phyloP scores from a whole-genome alignment of 1,139 yeast genomes.

The Saccharomyces hybrid region DNA sequence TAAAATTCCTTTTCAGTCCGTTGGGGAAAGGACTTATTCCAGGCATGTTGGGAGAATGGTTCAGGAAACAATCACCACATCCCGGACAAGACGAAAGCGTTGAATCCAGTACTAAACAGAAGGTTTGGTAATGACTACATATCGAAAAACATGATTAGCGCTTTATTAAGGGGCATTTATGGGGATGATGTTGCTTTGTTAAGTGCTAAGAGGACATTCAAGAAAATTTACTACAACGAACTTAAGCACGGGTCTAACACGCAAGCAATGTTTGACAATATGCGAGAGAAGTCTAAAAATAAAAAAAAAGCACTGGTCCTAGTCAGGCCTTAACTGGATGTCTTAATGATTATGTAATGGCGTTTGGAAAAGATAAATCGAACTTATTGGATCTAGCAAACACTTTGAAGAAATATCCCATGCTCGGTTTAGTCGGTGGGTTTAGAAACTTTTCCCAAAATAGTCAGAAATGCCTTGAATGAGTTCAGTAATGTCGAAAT shows the following conservation, averaged over 20 bases:
- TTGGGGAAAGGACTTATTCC: slow-evolving; percentile 37
- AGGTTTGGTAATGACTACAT: slow-evolving; percentile 54
- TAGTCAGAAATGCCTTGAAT: slow-evolving; percentile 36
- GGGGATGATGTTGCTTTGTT: slow-evolving; percentile 72
- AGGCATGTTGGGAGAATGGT: slow-evolving; percentile 36
- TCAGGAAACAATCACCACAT: slow-evolving; percentile 22
- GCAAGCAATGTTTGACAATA: slow-evolving; percentile 31
- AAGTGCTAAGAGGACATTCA: slow-evolving; percentile 56
- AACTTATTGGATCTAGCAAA: slow-evolving; percentile 35
- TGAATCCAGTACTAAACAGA: slow-evolving; percentile 54
- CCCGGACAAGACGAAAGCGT: slow-evolving; percentile 58
- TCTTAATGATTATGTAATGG: slow-evolving; percentile 17
- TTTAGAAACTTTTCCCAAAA: slow-evolving; percentile 44
- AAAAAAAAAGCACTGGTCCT: slow-evolving; percentile 12
- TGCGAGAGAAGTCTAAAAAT: slow-evolving; percentile 9
- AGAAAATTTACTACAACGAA: slow-evolving; percentile 49
- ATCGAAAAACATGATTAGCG: slow-evolving; percentile 65
- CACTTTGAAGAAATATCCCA: slow-evolving; percentile 42
- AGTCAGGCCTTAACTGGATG: slow-evolving; percentile 6
- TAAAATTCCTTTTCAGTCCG: slow-evolving; percentile 41
- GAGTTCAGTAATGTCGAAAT: slow-evolving; percentile 39
- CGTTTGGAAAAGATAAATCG: slow-evolving; percentile 35
- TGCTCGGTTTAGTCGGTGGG: slow-evolving; percentile 52
- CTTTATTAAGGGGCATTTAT: slow-evolving; percentile 80
- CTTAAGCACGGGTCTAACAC: slow-evolving; percentile 52